A percentile compares a stretch with the other conserved stretches of the same genome.
Conservation (phyloP, 2,329 filamentous ascomycete genomes). For the Penicillium sumatraense region DNA sequence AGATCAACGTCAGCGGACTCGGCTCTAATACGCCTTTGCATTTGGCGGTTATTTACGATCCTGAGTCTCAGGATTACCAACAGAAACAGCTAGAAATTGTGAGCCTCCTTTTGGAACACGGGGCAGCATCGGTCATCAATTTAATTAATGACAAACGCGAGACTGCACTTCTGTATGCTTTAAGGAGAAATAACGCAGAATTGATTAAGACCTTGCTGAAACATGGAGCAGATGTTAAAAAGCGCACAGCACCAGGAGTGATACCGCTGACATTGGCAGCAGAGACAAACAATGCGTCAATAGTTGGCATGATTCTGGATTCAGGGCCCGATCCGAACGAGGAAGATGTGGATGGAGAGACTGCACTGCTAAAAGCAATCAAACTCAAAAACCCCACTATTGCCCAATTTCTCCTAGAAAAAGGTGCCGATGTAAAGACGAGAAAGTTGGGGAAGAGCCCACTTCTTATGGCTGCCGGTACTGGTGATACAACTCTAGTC, state of each 20-base stretch:
- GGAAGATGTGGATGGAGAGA: neutral
- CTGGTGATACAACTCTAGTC: neutral
- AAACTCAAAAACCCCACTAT: neutral
- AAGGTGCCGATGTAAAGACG: too few species aligned
- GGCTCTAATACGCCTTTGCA: neutral
- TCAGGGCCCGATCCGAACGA: neutral
- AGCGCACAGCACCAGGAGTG: neutral
- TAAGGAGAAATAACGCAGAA: neutral
- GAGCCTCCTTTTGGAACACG: neutral
- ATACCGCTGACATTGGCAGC: neutral
- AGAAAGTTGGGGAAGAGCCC: too few species aligned
- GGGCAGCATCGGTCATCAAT: neutral
- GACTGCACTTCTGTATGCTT: neutral
- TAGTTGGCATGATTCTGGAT: neutral
- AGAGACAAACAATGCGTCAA: neutral
- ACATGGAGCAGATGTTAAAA: neutral
- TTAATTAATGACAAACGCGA: neutral
- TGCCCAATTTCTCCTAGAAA: too few species aligned
- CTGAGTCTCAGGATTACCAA: neutral
- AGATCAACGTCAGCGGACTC: neutral
- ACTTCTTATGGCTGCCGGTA: neutral
- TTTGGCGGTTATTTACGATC: neutral
- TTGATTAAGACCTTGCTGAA: neutral
- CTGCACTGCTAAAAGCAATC: too few species aligned
- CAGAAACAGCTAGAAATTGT: neutral